These are phyloP conservation scores for Mortierella sp. DNA, from an alignment of 371 early-diverging fungal genomes.

Conservation along the genomic window DNA sequence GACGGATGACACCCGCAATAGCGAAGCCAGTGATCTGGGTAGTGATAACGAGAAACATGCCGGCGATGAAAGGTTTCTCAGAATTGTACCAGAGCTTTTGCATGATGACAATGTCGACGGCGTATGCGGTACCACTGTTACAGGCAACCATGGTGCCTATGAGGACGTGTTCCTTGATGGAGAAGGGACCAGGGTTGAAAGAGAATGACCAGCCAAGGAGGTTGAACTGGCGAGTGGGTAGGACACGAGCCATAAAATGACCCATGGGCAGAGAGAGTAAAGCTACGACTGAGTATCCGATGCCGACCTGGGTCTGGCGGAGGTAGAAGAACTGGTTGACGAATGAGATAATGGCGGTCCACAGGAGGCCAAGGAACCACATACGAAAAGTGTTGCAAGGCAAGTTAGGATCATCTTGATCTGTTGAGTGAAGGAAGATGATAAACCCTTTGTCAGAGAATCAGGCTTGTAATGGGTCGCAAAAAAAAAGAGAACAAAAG, in stretches of 20 bases:
- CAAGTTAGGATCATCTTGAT: constrained; percentile 70
- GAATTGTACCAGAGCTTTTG: constrained; percentile 71
- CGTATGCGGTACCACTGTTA: constrained; percentile 69
- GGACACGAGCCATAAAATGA: constrained; percentile 66
- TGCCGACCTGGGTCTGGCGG: constrained; percentile 65
- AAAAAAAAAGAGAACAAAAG: too few relatives aligned
- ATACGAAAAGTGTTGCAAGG: constrained; percentile 83
- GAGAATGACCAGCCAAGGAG: constrained; percentile 57
- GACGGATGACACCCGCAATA: constrained; percentile 78
- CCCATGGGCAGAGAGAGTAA: constrained; percentile 73
- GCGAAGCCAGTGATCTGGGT: constrained; percentile 85
- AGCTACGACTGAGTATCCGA: constrained; percentile 67
- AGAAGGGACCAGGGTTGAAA: constrained; percentile 87
- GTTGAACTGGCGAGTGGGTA: constrained; percentile 57
- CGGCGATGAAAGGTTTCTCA: constrained; percentile 68
- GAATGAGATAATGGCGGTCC: constrained; percentile 62
- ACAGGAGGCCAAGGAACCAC: constrained; percentile 73
- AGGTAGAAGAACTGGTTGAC: constrained; percentile 84
- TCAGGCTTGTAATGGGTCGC: constrained; percentile 54
- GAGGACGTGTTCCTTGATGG: constrained; percentile 88
- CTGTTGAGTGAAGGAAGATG: constrained; percentile 13
- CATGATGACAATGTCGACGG: constrained; percentile 77
- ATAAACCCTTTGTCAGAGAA: neutral
- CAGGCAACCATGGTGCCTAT: constrained; percentile 71
- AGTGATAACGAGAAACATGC: constrained; percentile 67